Evolutionary conservation across 441 rosid genomes (phyloP).

Genomic region (Erodium moschatum): DNA sequence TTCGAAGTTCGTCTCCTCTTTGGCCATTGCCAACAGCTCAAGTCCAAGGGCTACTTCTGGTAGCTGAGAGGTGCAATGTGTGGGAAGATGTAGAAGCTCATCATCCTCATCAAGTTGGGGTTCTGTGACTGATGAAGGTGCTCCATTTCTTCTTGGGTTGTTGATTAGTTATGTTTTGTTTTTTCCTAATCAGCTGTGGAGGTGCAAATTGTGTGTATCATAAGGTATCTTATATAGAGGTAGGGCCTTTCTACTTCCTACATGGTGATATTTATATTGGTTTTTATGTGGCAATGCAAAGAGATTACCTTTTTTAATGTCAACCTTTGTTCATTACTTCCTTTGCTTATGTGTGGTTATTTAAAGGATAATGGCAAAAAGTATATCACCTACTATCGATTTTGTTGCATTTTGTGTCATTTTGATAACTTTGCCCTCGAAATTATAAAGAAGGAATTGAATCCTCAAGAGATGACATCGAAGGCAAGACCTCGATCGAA

Average conservation of each 20-base stretch:
- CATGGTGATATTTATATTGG: constrained; percentile 24
- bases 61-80: constrained; percentile 31
- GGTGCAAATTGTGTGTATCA: constrained; percentile 36
- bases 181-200: constrained; percentile 19
- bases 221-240: constrained; percentile 31
- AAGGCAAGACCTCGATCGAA: no score
- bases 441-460: no score
- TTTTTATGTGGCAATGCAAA: constrained; percentile 30
- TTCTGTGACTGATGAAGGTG: no score
- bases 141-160: constrained; percentile 15
- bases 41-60: constrained; percentile 34
- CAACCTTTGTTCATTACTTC: no score
- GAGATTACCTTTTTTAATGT: constrained; percentile 8
- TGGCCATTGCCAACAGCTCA: constrained; percentile 35
- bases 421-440: no score
- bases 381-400: no score
- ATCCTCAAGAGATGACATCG: no score
- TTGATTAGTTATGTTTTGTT: constrained; percentile 7
- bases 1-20: constrained; percentile 42
- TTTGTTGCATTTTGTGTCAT: no score
- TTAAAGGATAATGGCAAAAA: no score
- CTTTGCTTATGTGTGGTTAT: no score
- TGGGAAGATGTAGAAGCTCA: constrained; percentile 15
- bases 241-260: constrained; percentile 25
- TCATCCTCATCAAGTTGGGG: constrained; percentile 4